These are phyloP conservation scores for Carpinus fangiana DNA, from an alignment of 306 rosid genomes.

Conservation along the genomic window DNA sequence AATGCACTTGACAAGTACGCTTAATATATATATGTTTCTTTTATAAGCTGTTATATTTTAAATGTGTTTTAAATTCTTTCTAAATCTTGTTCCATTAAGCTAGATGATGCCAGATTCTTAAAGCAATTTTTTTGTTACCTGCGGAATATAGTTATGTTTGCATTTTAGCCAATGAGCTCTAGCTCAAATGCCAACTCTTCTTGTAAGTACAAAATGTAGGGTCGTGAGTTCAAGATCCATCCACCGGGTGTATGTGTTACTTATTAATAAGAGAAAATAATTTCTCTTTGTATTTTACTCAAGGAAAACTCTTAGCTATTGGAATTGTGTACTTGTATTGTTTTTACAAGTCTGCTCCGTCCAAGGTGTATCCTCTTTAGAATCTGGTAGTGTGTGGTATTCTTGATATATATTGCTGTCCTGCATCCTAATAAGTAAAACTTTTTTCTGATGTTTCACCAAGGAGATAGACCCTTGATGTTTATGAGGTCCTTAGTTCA, in stretches of 20 bases:
- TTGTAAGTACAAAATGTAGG: not conserved
- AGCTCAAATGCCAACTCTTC: not conserved
- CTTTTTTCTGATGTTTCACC: not conserved
- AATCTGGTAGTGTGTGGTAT: not conserved
- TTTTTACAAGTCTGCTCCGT: not conserved
- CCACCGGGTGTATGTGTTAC: not conserved
- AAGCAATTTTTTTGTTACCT: not conserved
- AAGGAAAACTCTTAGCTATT: not conserved
- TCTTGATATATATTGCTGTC: not conserved
- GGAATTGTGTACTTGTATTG: not conserved
- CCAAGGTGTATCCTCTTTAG: not conserved
- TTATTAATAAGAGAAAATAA: too few species aligned
- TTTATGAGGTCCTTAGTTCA: not conserved
- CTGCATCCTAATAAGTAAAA: not conserved
- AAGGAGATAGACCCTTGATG: not conserved
- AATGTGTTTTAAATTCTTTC: not conserved
- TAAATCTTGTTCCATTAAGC: not conserved
- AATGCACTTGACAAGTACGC: slow-evolving; percentile 93
- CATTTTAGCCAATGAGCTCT: not conserved
- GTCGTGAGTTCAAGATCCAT: not conserved
- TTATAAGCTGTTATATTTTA: not conserved
- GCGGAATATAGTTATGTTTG: not conserved
- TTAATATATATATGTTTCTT: slow-evolving; percentile 7
- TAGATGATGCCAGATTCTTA: not conserved
- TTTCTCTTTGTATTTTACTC: not conserved